Conservation (phyloP, 192 early-diverging fungal genomes). For the Backusella mclennaniae region DNA sequence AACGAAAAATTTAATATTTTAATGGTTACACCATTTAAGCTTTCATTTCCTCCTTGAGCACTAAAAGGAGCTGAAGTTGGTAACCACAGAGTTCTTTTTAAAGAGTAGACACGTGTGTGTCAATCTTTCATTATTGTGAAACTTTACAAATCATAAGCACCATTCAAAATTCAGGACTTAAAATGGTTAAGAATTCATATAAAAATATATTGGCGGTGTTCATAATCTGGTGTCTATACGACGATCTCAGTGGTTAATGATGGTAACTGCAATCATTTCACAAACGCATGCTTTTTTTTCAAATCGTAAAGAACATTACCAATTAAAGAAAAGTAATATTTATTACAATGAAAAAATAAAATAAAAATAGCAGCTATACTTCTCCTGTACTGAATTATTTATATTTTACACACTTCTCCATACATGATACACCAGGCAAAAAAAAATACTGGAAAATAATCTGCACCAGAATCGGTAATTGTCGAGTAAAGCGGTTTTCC, state of each 20-base stretch:
- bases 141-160: neutral
- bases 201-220: neutral
- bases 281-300: neutral
- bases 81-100: slow-evolving; percentile 1
- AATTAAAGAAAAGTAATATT: neutral
- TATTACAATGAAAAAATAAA: neutral
- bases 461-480: too few relatives aligned
- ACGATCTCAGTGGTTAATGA: neutral
- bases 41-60: neutral
- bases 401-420: too few relatives aligned
- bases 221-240: neutral
- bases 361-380: neutral
- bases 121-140: slow-evolving; percentile 6
- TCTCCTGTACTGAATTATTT: neutral
- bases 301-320: neutral
- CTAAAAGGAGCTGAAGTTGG: slow-evolving; percentile 1
- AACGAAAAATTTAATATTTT: neutral
- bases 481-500: too few relatives aligned
- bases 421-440: too few relatives aligned
- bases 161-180: slow-evolving; percentile 1
- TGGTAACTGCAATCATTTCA: neutral
- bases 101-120: neutral
- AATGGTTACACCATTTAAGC: neutral
- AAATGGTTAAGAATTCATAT: neutral
- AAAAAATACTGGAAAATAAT: too few relatives aligned